phyloP scores from a whole-genome alignment of 2,329 filamentous ascomycete species.

The Cadophora malorum region DNA sequence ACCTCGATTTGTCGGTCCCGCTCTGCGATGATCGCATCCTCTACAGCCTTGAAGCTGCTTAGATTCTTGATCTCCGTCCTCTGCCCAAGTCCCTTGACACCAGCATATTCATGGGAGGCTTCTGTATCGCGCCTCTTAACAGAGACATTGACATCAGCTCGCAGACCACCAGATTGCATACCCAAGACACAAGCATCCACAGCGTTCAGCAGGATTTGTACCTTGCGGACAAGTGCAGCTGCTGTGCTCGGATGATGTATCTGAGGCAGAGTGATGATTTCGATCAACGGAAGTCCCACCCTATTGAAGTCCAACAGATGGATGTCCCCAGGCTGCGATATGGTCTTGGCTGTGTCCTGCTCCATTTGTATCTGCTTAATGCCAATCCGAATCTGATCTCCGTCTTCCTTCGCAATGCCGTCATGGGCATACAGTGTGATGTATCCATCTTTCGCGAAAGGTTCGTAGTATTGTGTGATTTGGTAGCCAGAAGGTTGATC shows the following conservation, averaged over 20 bases:
- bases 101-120: slow-evolving; percentile 58
- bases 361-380: slow-evolving; percentile 97
- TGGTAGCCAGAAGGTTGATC: slow-evolving; percentile 97
- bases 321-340: slow-evolving; percentile 73
- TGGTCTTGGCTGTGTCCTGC: slow-evolving; percentile 95
- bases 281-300: slow-evolving; percentile 87
- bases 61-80: slow-evolving; percentile 98
- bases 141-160: slow-evolving; percentile 96
- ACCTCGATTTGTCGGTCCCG: slow-evolving; percentile 85
- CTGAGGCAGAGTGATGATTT: slow-evolving; percentile 91
- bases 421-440: slow-evolving; percentile 77
- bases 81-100: slow-evolving; percentile 73
- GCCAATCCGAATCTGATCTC: slow-evolving; percentile 72
- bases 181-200: slow-evolving; percentile 88
- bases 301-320: slow-evolving; percentile 94
- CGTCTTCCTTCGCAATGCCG: slow-evolving; percentile 78
- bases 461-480: slow-evolving; percentile 93
- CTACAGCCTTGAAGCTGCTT: slow-evolving; percentile 91
- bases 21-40: slow-evolving; percentile 93
- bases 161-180: slow-evolving; percentile 90
- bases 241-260: slow-evolving; percentile 88
- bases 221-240: slow-evolving; percentile 85
- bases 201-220: slow-evolving; percentile 79
- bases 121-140: slow-evolving; percentile 61
- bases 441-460: slow-evolving; percentile 71